Percentiles rank a stretch among this genome's conserved stretches.
These are phyloP conservation scores for Phoenix dactylifera DNA, from an alignment of 176 grass and related monocot species.

Conservation along the genomic window DNA sequence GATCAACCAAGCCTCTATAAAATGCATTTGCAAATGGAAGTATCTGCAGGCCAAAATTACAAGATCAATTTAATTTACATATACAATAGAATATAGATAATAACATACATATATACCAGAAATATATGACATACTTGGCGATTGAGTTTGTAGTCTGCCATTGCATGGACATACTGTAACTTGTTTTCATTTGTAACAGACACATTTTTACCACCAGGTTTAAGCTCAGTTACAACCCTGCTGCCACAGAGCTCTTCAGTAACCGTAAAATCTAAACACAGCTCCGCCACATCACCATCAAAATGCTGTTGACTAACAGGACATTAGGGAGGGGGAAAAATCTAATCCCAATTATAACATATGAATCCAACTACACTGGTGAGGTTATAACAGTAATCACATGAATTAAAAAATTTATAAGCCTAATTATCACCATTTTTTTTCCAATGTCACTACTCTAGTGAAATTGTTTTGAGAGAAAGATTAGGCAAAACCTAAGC, in stretches of 20 bases:
- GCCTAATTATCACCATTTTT: too few relatives aligned
- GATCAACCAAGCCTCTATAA: conserved; percentile 82
- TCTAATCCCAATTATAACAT: too few relatives aligned
- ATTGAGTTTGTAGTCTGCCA: conserved; percentile 96
- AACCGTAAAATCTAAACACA: conserved; percentile 93
- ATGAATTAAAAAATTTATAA: too few relatives aligned
- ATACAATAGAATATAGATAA: not conserved
- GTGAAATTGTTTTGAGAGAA: too few relatives aligned
- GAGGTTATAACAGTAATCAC: too few relatives aligned
- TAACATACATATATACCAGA: too few relatives aligned
- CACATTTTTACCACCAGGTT: conserved; percentile 86
- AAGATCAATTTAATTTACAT: not conserved
- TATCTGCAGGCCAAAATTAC: conserved; percentile 44
- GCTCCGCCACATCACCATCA: conserved; percentile 73
- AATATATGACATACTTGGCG: conserved; percentile 42
- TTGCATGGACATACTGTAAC: conserved; percentile 93
- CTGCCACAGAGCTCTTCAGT: conserved; percentile 80
- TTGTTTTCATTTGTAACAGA: conserved; percentile 86
- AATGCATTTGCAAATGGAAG: conserved; percentile 95
- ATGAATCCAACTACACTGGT: too few relatives aligned
- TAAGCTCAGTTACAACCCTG: conserved; percentile 84
- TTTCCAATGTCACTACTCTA: too few relatives aligned
- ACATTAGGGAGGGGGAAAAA: too few relatives aligned
- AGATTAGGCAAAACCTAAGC: too few relatives aligned
- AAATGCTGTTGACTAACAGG: conserved; percentile 50